phyloP scores from a whole-genome alignment of 2,329 filamentous ascomycete species.

The Venturia effusa region DNA sequence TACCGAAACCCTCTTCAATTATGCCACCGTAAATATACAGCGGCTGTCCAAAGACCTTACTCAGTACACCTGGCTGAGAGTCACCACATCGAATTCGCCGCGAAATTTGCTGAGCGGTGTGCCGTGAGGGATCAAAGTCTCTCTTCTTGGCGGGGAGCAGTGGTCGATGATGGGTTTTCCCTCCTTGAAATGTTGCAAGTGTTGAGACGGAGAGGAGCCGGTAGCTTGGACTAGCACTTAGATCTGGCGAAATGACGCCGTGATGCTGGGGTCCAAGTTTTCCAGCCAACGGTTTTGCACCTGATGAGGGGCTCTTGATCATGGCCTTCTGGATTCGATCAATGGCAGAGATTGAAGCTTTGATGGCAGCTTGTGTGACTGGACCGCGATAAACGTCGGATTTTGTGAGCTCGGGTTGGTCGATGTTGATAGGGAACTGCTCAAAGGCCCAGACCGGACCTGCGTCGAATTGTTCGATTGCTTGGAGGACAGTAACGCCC shows the following conservation, averaged over 20 bases:
- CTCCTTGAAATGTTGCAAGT: conserved; percentile 29
- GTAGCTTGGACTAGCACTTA: conserved; percentile 20
- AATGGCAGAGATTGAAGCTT: conserved; percentile 27
- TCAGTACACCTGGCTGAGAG: conserved; percentile 32
- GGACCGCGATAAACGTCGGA: conserved; percentile 30
- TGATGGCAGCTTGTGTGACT: conserved; percentile 29
- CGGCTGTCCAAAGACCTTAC: conserved; percentile 25
- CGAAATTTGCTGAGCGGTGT: conserved; percentile 29
- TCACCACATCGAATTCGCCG: conserved; percentile 32
- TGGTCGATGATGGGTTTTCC: conserved; percentile 26
- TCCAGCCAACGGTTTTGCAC: background rate
- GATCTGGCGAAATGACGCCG: conserved; percentile 1
- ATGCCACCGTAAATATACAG: conserved; percentile 33
- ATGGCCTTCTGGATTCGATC: conserved; percentile 24
- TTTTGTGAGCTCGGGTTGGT: conserved; percentile 29
- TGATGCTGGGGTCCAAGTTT: background rate
- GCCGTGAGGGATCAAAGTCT: conserved; percentile 25
- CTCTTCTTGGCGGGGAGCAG: conserved; percentile 30
- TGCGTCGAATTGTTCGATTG: conserved; percentile 32
- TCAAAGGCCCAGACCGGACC: conserved; percentile 35
- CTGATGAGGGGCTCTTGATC: background rate
- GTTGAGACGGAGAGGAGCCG: conserved; percentile 22
- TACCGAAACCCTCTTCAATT: conserved; percentile 22
- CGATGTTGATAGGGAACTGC: conserved; percentile 32
- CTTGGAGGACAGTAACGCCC: conserved; percentile 30